These are phyloP conservation scores for Nakazawaea pomicola DNA, from an alignment of 805 yeast genomes.

Conservation along the genomic window DNA sequence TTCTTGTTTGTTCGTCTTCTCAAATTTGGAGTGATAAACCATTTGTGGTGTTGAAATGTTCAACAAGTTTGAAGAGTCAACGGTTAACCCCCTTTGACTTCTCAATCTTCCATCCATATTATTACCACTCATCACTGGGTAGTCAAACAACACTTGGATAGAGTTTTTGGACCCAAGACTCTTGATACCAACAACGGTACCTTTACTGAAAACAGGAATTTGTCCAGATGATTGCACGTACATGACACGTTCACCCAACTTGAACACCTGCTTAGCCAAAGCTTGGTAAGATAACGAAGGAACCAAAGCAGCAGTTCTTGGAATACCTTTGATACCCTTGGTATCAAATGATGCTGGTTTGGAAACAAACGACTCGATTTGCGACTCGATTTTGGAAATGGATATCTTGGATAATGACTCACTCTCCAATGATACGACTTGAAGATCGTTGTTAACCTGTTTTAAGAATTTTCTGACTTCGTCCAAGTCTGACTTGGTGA, in stretches of 20 bases:
- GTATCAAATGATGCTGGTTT: conserved; percentile 40
- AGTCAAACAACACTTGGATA: conserved; percentile 79
- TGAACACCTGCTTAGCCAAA: conserved; percentile 70
- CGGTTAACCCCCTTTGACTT: conserved; percentile 77
- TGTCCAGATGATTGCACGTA: conserved; percentile 84
- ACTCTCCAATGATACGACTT: conserved; percentile 67
- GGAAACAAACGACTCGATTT: conserved; percentile 41
- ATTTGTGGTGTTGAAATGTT: conserved; percentile 74
- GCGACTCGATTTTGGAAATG: conserved; percentile 61
- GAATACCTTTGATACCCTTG: conserved; percentile 73
- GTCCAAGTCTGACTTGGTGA: conserved; percentile 38
- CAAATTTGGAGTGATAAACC: conserved; percentile 68
- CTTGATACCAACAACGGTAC: conserved; percentile 74
- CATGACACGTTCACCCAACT: conserved; percentile 84
- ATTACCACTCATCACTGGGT: conserved; percentile 77
- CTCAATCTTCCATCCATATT: conserved; percentile 71
- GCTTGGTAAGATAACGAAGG: conserved; percentile 69
- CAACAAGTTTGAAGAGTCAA: conserved; percentile 77
- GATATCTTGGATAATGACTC: conserved; percentile 69
- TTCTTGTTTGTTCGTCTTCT: conserved; percentile 32
- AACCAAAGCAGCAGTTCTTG: conserved; percentile 74
- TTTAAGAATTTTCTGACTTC: conserved; percentile 38
- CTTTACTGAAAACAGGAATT: conserved; percentile 81
- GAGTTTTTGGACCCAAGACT: conserved; percentile 57
- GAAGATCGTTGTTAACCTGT: conserved; percentile 41